Base-by-base conservation (phyloP, 306 rosid species). In the Fagus crenata region DNA sequence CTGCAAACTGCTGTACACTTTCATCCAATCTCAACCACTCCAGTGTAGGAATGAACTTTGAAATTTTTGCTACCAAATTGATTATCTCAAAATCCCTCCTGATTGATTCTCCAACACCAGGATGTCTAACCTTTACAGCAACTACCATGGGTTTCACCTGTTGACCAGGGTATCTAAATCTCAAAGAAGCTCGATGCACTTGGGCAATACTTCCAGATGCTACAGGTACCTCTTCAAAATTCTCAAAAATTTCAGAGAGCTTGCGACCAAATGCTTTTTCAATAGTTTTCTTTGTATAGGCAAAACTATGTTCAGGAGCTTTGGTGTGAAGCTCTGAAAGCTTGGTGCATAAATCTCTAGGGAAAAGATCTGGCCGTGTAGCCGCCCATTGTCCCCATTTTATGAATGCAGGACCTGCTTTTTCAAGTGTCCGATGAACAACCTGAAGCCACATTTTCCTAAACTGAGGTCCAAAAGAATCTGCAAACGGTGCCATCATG, bases 331-430 rank as follows among this genome's bases (percentile, higher is more conserved):
- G 97, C 76, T 90, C 95, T 4, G 97, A 35, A 81, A 95, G 96
- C 81, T 92, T 77, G 63, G 71, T 78, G 81, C 99, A 95, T 63
- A 95, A 85, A 85, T 95, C 99, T 80, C 95, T 86, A 17, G 99
- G 97, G 80, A 95, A 95, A 73, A 95, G 97, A 89, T 95, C 99
- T 72, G 99, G 99, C 41, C 99, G 81, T 41, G 99, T 92, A 74
- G 99, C 99, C 71, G 99, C 99, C 99, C 99, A 95, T 78, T 95
- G 99, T 78, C 99, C 99, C 99, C 99, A 95, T 85, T 95, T 95
- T 76, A 95, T 95, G 82, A 95, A 95, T 33, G 99, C 97, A 5
- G 97, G 99, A 59, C 99, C 99, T 63, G 97, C 96, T 69, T 75
- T 86, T 78, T 95, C 99, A 67, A 95, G 81, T 5, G 99, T 85